A percentile compares a stretch with the other conserved stretches of the same genome.
phyloP scores from a whole-genome alignment of 2,329 filamentous ascomycete genomes.

The Microsporum canis region DNA sequence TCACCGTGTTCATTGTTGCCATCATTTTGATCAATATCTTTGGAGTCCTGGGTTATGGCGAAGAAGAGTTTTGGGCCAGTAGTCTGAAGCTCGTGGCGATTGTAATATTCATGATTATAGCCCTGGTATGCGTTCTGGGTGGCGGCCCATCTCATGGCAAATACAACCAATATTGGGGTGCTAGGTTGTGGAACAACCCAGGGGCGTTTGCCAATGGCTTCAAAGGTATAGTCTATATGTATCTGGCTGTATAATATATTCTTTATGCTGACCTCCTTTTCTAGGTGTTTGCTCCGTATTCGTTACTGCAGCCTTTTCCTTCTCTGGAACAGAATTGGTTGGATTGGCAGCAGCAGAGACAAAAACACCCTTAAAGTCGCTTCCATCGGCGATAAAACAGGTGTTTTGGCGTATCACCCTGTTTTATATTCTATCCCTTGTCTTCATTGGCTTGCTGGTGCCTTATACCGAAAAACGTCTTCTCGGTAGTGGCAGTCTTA shows the following conservation, averaged over 20 bases:
- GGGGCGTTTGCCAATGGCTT: conserved; percentile 40
- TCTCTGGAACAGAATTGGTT: conserved; percentile 45
- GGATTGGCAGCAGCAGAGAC: conserved; percentile 45
- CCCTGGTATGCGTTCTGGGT: conserved; percentile 49
- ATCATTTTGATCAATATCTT: conserved; percentile 71
- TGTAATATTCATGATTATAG: conserved; percentile 77
- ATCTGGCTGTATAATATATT: neutral
- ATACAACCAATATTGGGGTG: conserved; percentile 21
- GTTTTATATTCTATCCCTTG: conserved; percentile 39
- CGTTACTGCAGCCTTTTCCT: conserved; percentile 47
- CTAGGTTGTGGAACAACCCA: conserved; percentile 32
- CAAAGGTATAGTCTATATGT: conserved; percentile 17
- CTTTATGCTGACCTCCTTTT: neutral
- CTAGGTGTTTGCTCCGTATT: conserved; percentile 47
- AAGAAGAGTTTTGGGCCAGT: conserved; percentile 71
- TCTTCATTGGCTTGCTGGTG: conserved; percentile 38
- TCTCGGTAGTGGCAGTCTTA: conserved; percentile 27
- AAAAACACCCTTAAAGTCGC: conserved; percentile 40
- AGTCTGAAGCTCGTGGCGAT: conserved; percentile 72
- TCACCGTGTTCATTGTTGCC: conserved; percentile 60
- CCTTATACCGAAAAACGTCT: conserved; percentile 31
- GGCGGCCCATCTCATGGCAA: conserved; percentile 30
- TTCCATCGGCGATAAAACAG: conserved; percentile 40
- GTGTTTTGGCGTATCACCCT: conserved; percentile 43
- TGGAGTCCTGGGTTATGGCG: conserved; percentile 71